Percentiles rank a stretch among this genome's conserved stretches.
Evolutionary conservation across 1,284 basidiomycete species (phyloP).

Genomic region (Leucoagaricus sp.): DNA sequence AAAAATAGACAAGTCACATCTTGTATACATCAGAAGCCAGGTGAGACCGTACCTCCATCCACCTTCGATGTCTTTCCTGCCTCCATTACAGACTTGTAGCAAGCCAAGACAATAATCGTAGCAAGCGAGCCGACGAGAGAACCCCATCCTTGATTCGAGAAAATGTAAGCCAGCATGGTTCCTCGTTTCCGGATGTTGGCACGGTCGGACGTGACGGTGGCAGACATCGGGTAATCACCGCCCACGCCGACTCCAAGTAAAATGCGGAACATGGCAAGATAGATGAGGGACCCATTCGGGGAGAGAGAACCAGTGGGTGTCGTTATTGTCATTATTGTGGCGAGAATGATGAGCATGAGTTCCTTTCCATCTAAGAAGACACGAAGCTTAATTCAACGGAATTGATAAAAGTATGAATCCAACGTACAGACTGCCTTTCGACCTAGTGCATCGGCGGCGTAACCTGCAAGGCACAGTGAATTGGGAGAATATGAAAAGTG

Average conservation of each 20-base stretch:
- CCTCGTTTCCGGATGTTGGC: slow-evolving; percentile 71
- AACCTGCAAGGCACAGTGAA: slow-evolving; percentile 20
- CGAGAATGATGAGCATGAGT: slow-evolving; percentile 76
- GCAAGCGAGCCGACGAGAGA: slow-evolving; percentile 66
- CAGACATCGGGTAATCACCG: slow-evolving; percentile 83
- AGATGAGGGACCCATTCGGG: slow-evolving; percentile 54
- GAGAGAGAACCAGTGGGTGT: slow-evolving; percentile 40
- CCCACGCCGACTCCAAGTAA: slow-evolving; percentile 78
- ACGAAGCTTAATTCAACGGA: not conserved
- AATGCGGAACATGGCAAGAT: slow-evolving; percentile 67
- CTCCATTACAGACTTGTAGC: slow-evolving; percentile 66
- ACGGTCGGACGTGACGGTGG: slow-evolving; percentile 71
- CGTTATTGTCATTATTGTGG: slow-evolving; percentile 61
- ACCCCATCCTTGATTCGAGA: slow-evolving; percentile 78
- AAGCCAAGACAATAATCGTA: slow-evolving; percentile 68
- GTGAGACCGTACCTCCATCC: slow-evolving; percentile 53
- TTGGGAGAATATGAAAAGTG: not conserved
- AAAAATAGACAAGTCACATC: not conserved
- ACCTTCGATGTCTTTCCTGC: slow-evolving; percentile 57
- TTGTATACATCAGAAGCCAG: not conserved
- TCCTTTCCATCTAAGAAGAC: slow-evolving; percentile 65
- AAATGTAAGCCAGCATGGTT: slow-evolving; percentile 74
- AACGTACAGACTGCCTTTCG: slow-evolving; percentile 64
- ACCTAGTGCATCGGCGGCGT: slow-evolving; percentile 68
- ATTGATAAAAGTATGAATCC: slow-evolving; percentile 19